phyloP scores from a whole-genome alignment of 352 stramenopile genomes.

The Pythium chondricola region DNA sequence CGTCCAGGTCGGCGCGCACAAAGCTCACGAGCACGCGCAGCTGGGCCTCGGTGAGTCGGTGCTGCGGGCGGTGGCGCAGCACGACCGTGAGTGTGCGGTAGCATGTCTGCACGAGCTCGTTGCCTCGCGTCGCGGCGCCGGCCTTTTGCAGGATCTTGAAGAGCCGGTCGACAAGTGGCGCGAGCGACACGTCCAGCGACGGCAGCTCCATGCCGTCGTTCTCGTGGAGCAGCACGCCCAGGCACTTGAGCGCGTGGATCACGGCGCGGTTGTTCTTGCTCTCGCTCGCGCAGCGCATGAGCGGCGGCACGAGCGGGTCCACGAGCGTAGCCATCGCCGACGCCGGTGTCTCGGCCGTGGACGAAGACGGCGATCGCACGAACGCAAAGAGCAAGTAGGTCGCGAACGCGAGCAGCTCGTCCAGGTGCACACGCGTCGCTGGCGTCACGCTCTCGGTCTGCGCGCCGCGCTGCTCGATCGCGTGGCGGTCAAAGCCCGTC shows the following conservation, averaged over 20 bases:
- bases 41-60: slow-evolving; percentile 61
- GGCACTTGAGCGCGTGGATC: slow-evolving; percentile 90
- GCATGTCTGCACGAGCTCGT: slow-evolving; percentile 94
- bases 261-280: slow-evolving; percentile 90
- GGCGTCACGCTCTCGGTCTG: slow-evolving; percentile 33
- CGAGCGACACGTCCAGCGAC: slow-evolving; percentile 77
- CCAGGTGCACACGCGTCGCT: slow-evolving; percentile 52
- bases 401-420: slow-evolving; percentile 83
- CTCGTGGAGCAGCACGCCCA: slow-evolving; percentile 85
- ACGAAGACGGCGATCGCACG: slow-evolving; percentile 21
- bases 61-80: slow-evolving; percentile 57
- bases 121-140: slow-evolving; percentile 81
- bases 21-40: slow-evolving; percentile 89
- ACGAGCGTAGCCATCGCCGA: slow-evolving; percentile 52
- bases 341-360: slow-evolving; percentile 3
- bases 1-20: slow-evolving; percentile 87
- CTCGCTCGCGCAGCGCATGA: slow-evolving; percentile 88
- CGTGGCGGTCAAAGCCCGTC: slow-evolving; percentile 75
- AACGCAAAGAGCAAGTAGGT: slow-evolving; percentile 78
- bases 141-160: slow-evolving; percentile 90
- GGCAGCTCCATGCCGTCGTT: slow-evolving; percentile 54
- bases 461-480: too few species aligned
- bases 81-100: slow-evolving; percentile 92
- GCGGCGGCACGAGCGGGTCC: slow-evolving; percentile 88
- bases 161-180: slow-evolving; percentile 84